Evolutionary conservation across 2,329 filamentous ascomycete species (phyloP), one percentile per base, ranked within the genome.

Genomic region (Aspergillus ochraceus): DNA sequence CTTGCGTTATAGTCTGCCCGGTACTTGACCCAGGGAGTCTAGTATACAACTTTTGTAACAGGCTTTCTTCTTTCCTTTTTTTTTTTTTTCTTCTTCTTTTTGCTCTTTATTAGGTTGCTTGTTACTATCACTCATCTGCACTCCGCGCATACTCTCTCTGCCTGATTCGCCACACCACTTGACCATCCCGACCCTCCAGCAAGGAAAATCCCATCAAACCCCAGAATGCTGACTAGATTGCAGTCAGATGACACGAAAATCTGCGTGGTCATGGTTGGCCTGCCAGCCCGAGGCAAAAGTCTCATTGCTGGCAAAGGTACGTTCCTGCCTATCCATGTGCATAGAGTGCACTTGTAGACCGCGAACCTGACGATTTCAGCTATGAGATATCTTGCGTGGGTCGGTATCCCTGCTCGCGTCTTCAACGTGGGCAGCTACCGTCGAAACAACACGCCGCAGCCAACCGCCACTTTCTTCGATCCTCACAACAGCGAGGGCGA

Each of bases 371-470:
- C 52, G 6, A n/a, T 6, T 42, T 58, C 56, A 95, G 92, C 92
- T 62, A 90, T 95, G 76, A 89, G 95, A 61, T 99, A 99, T 78
- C 88, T 99, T 39, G 90, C 91, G 76, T 99, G 95, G 95, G 89
- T 98, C 60, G 97, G 93, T 26, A 93, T 99, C 72, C 89, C 91
- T 45, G 90, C 95, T 60, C 89, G 92, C 76, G 94, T 92, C 65
- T 99, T 99, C 86, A 99, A 99, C 68, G 95, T 99, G 66, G 95
- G 95, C 74, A 93, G 89, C 73, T 99, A 99, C 76, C 91, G 95
- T 67, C 92, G 95, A 66, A 88, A 89, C 70, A 90, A 90, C 67
- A 96, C 92, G 6, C 92, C 95, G 19, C 93, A 96, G 68, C 95
- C 95, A 17, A 88, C 88, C 2, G 95, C 95, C 67, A 91, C 93